A percentile compares a stretch with the other conserved stretches of the same genome.
Conservation (phyloP, 805 yeast species). For the Ogataea salicorniae region DNA sequence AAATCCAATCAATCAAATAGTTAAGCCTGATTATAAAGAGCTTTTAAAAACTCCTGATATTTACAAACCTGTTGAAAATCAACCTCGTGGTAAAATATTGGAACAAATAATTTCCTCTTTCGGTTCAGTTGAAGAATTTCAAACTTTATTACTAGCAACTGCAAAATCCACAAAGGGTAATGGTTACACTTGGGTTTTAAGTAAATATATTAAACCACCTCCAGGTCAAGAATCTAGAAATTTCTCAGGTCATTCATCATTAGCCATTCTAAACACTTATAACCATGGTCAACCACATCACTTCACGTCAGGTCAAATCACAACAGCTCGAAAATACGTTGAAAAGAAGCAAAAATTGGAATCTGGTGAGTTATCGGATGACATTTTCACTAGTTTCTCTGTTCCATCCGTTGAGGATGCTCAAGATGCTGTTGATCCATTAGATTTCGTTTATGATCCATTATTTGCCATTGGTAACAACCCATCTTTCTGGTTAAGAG, state of each 20-base stretch:
- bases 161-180: conserved; percentile 76
- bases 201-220: conserved; percentile 37
- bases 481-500: conserved; percentile 63
- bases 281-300: conserved; percentile 83
- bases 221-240: conserved; percentile 19
- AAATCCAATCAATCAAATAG: conserved; percentile 13
- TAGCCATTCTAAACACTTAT: conserved; percentile 77
- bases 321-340: conserved; percentile 32
- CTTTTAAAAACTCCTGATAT: conserved; percentile 33
- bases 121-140: conserved; percentile 74
- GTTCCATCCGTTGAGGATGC: conserved; percentile 38
- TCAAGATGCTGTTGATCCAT: conserved; percentile 36
- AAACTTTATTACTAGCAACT: conserved; percentile 62
- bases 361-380: conserved; percentile 7
- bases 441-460: conserved; percentile 44
- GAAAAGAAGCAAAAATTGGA: conserved; percentile 19
- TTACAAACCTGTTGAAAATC: conserved; percentile 27
- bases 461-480: conserved; percentile 68
- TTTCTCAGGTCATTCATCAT: conserved; percentile 32
- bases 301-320: conserved; percentile 46
- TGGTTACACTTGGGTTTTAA: conserved; percentile 88
- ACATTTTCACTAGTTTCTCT: conserved; percentile 11
- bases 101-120: conserved; percentile 55
- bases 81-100: conserved; percentile 27
- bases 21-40: conserved; percentile 26